Percentiles rank a stretch among this genome's conserved stretches.
Evolutionary conservation across 441 rosid genomes (phyloP).

Genomic region (Erodium moschatum): DNA sequence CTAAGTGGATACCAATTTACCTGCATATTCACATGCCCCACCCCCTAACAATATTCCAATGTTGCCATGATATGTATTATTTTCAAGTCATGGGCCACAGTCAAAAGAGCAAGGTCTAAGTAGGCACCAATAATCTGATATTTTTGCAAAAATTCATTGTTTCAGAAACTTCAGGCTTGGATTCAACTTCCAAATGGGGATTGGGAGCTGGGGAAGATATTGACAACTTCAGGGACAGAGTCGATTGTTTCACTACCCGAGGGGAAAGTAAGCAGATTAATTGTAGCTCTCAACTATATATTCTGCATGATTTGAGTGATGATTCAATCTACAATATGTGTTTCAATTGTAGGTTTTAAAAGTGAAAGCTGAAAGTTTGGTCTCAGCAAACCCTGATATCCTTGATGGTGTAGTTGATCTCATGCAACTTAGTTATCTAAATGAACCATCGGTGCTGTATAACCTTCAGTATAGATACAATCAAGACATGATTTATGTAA

Average conservation of each 20-base stretch:
- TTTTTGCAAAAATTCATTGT: constrained; percentile 22
- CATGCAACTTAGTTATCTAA: constrained; percentile 95
- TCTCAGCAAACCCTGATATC: constrained; percentile 92
- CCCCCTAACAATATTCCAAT: not conserved
- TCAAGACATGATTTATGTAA: constrained; percentile 85
- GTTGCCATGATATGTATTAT: not conserved
- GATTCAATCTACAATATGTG: constrained; percentile 17
- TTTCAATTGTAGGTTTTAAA: constrained; percentile 45
- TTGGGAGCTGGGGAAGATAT: constrained; percentile 77
- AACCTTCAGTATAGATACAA: constrained; percentile 82
- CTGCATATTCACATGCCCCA: not conserved
- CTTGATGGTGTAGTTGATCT: constrained; percentile 98
- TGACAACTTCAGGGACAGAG: constrained; percentile 59
- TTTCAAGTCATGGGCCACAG: constrained; percentile 1
- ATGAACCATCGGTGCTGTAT: constrained; percentile 91
- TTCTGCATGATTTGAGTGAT: constrained; percentile 18
- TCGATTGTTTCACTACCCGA: constrained; percentile 59
- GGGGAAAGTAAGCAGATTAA: constrained; percentile 56
- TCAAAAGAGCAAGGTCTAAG: constrained; percentile 7
- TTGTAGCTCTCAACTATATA: constrained; percentile 17
- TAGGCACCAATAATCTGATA: constrained; percentile 12
- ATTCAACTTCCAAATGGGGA: constrained; percentile 71
- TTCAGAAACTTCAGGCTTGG: constrained; percentile 83
- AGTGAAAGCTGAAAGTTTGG: constrained; percentile 62
- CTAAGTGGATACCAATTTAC: not conserved